Evolutionary conservation across 2,329 filamentous ascomycete genomes (phyloP), one percentile per base, ranked within the genome.

Genomic region (Xylaria polymorpha): DNA sequence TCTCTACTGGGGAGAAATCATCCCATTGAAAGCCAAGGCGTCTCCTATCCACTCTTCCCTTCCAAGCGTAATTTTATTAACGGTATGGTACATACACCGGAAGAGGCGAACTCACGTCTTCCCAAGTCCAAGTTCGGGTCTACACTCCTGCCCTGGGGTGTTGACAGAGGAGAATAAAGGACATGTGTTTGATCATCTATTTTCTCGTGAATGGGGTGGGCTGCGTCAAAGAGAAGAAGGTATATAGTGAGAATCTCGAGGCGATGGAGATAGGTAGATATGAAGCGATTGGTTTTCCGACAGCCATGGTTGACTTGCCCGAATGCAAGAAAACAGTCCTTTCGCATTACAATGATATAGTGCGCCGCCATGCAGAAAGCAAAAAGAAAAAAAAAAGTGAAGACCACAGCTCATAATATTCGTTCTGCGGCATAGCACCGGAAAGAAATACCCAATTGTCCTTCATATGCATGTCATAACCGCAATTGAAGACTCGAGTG

Each of bases 361-460:
- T 65, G 69, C 72, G 62, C 65, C 70, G 70, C 56, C 68, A 66
- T 73, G 62, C 67, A 63, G 69, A 74, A 74, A 75, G 69, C 55
- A 71, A 66, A 65, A 50, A 58, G 59, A 67, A 69, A 69, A 64
- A 62, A 70, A 69, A 64, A 62, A 70, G 64, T 64, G 43, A 57
- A 62, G 10, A 57, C 67, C 69, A 64, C 67, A 70, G 55, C 51
- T 68, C 72, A 66, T 65, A 46, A 70, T 57, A 59, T 60, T 70
- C 66, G 60, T 69, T 64, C 56, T 69, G 66, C 68, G 70, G 70
- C 67, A 72, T 73, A 68, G 63, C 63, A 56, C 61, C 63, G 64
- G 57, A 73, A 72, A 74, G 56, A 73, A 71, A 73, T 73, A 73
- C 72, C 73, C 73, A 74, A 74, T 69, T 61, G 64, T 65, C 68